Evolutionary conservation across 2,329 filamentous ascomycete genomes (phyloP).

Genomic region (Colletotrichum salicis): DNA sequence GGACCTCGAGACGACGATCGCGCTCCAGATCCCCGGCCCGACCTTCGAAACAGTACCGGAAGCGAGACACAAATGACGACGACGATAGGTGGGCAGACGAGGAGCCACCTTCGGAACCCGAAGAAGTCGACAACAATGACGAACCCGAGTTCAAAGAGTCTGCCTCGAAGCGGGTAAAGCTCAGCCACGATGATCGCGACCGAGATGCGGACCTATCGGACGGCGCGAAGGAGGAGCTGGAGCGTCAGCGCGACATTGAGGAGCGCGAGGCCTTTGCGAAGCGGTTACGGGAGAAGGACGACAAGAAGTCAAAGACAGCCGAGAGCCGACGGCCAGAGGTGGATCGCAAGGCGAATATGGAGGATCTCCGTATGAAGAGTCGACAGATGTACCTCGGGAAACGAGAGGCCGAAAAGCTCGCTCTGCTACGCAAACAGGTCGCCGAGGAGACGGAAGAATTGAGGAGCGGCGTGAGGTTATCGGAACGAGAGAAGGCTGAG

Average conservation of each 20-base stretch:
- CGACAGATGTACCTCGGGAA: constrained; percentile 95
- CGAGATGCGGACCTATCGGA: constrained; percentile 65
- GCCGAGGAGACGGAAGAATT: constrained; percentile 87
- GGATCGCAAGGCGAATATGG: constrained; percentile 76
- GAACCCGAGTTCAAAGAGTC: constrained; percentile 74
- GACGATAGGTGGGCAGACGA: constrained; percentile 88
- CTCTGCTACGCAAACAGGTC: constrained; percentile 89
- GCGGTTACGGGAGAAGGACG: constrained; percentile 77
- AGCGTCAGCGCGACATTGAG: constrained; percentile 72
- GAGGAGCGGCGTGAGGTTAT: constrained; percentile 78
- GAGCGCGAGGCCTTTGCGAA: constrained; percentile 86
- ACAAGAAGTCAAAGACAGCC: constrained; percentile 73
- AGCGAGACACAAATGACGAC: constrained; percentile 58
- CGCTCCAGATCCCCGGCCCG: constrained; percentile 49
- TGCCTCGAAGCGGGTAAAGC: constrained; percentile 75
- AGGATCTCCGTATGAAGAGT: constrained; percentile 83
- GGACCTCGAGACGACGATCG: constrained; percentile 38
- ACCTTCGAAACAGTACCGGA: constrained; percentile 55
- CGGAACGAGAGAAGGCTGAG: constrained; percentile 82
- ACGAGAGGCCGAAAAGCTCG: constrained; percentile 85
- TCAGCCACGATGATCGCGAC: constrained; percentile 64
- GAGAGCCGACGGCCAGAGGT: constrained; percentile 67
- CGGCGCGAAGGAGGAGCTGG: constrained; percentile 66
- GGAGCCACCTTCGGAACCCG: constrained; percentile 62
- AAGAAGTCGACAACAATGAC: constrained; percentile 51